Conservation (phyloP, 2,329 filamentous ascomycete species). For the Mariannaea elegans region DNA sequence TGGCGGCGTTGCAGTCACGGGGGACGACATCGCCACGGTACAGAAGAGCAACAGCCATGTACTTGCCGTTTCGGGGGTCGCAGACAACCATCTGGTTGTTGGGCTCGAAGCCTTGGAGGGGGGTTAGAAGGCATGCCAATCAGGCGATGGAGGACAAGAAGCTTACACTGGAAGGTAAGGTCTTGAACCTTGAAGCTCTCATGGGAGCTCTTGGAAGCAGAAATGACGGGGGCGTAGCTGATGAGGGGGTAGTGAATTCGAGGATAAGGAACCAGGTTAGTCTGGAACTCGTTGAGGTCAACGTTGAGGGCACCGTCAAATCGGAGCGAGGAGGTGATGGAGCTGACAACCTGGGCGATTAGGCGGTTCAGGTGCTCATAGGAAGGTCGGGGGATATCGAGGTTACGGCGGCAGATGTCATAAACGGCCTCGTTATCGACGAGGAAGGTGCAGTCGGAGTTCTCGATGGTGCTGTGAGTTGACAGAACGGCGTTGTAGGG, state of each 20-base stretch:
- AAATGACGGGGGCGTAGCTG: conserved; percentile 77
- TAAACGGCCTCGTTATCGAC: conserved; percentile 81
- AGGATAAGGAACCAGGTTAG: conserved; percentile 77
- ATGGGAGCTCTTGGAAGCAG: conserved; percentile 79
- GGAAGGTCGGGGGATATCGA: conserved; percentile 74
- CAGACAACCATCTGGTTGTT: conserved; percentile 84
- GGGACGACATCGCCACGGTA: conserved; percentile 78
- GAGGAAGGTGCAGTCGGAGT: conserved; percentile 81
- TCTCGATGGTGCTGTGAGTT: conserved; percentile 79
- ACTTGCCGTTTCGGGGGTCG: conserved; percentile 78
- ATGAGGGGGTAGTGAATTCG: conserved; percentile 80
- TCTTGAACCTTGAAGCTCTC: conserved; percentile 90
- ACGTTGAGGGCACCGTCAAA: conserved; percentile 79
- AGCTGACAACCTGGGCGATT: conserved; percentile 79
- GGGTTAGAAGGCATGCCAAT: conserved; percentile 35
- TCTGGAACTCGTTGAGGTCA: conserved; percentile 81
- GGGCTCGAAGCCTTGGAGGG: conserved; percentile 71
- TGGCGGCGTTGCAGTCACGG: conserved; percentile 73
- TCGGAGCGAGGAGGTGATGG: conserved; percentile 76
- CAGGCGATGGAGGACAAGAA: neutral
- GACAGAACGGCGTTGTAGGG: conserved; percentile 79
- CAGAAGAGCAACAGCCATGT: conserved; percentile 77
- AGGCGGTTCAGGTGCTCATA: conserved; percentile 78
- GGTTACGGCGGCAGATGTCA: conserved; percentile 77
- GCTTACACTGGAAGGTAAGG: conserved; percentile 76